Conservation (phyloP, 78 protist species). For the Speleostelium caveatum region DNA sequence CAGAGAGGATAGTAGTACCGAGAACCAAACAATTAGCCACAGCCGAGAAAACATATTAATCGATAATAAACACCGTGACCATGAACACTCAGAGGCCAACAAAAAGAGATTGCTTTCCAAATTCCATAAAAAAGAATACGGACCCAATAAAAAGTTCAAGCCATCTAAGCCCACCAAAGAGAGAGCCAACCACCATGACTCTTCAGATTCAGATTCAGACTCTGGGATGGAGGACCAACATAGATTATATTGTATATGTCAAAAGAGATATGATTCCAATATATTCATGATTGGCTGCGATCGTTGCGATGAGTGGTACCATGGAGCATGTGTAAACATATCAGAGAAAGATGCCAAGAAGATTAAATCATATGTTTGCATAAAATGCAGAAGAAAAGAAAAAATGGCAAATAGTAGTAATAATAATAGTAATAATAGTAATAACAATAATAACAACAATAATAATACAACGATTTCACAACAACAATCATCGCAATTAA, state of each 20-base stretch:
- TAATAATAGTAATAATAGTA: background rate
- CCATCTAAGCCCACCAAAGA: background rate
- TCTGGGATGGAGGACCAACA: background rate
- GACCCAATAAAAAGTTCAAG: background rate
- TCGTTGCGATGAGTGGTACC: constrained; percentile 81
- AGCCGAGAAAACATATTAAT: background rate
- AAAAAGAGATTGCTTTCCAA: background rate
- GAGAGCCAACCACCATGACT: background rate
- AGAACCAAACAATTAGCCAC: background rate
- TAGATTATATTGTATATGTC: constrained; percentile 57
- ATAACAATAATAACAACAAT: background rate
- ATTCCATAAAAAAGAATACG: background rate
- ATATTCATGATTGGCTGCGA: constrained; percentile 81
- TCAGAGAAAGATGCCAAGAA: constrained; percentile 77
- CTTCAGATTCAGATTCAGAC: background rate
- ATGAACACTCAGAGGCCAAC: background rate
- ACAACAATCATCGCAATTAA: background rate
- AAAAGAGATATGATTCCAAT: constrained; percentile 60
- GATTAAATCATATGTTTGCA: constrained; percentile 62
- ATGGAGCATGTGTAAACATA: constrained; percentile 78
- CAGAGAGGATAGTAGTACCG: too few species aligned
- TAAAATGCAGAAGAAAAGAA: constrained; percentile 36
- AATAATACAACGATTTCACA: background rate
- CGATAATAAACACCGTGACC: background rate
- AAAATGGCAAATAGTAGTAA: background rate